Conservation (phyloP, 192 early-diverging fungal genomes). For the Entomortierella lignicola region DNA sequence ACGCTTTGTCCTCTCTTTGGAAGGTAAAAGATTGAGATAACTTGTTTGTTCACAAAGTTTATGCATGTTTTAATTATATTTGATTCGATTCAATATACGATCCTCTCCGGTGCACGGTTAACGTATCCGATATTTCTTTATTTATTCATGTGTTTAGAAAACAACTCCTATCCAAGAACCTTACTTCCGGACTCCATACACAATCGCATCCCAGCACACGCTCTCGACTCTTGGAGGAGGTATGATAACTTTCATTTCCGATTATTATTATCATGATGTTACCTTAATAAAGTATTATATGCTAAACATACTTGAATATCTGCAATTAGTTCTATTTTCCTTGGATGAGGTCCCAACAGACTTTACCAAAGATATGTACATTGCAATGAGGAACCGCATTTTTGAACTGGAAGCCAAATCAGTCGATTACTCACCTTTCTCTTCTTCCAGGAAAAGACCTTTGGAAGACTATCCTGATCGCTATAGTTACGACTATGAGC, state of each 20-base stretch:
- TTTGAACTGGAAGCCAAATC: constrained; percentile 46
- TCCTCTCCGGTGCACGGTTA: not conserved
- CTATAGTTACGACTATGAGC: constrained; percentile 7
- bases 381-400: constrained; percentile 47
- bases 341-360: constrained; percentile 39
- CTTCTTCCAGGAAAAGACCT: constrained; percentile 26
- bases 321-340: constrained; percentile 30
- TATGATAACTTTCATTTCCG: not conserved
- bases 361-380: constrained; percentile 44
- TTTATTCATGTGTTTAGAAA: constrained; percentile 19
- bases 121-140: too few relatives aligned
- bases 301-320: too few relatives aligned
- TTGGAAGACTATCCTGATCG: constrained; percentile 20
- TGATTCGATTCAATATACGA: not conserved
- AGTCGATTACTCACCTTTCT: constrained; percentile 39
- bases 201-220: constrained; percentile 51
- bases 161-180: constrained; percentile 45
- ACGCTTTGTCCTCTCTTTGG: constrained; percentile 49
- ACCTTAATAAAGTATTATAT: too few relatives aligned
- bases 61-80: not conserved
- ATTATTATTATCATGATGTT: too few relatives aligned
- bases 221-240: constrained; percentile 52
- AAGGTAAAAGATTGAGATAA: constrained; percentile 17
- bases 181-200: constrained; percentile 46
- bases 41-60: not conserved